A percentile compares a stretch with the other conserved stretches of the same genome.
phyloP scores from a whole-genome alignment of 768 basidiomycete genomes.

The Amanita phalloides region DNA sequence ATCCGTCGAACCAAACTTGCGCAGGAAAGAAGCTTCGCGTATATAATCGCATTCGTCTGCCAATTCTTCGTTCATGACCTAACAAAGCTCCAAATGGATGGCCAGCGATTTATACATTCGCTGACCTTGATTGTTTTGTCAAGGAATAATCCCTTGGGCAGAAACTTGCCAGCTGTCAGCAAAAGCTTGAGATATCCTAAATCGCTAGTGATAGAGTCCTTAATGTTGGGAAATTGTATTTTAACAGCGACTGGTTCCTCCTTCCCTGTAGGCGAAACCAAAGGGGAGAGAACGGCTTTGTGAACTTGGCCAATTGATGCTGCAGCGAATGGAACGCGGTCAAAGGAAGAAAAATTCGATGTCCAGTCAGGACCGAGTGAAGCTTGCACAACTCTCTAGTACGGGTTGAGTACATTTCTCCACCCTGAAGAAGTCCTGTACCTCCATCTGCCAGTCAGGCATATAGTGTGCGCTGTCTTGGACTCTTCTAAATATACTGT shows the following conservation, averaged over 20 bases:
- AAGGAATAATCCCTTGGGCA: conserved; percentile 86
- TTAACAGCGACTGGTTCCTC: conserved; percentile 68
- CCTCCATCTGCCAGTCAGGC: conserved; percentile 99
- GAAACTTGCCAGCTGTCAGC: conserved; percentile 65
- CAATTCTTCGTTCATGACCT: conserved; percentile 86
- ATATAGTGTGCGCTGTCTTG: conserved; percentile 97
- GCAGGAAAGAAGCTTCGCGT: conserved; percentile 68
- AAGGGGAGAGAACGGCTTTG: conserved; percentile 46
- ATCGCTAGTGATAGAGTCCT: conserved; percentile 78
- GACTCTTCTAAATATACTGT: conserved; percentile 80
- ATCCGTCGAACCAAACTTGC: conserved; percentile 40
- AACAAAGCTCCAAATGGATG: not conserved
- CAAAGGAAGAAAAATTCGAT: conserved; percentile 60
- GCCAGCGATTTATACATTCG: not conserved
- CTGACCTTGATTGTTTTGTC: conserved; percentile 73
- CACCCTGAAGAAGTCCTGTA: conserved; percentile 16
- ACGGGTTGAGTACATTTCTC: not conserved
- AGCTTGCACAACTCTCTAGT: conserved; percentile 56
- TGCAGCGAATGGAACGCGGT: conserved; percentile 83
- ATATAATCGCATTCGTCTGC: conserved; percentile 88
- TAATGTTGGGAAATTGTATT: conserved; percentile 92
- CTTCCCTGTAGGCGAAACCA: conserved; percentile 40
- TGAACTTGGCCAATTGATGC: conserved; percentile 99
- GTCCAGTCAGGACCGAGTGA: conserved; percentile 74
- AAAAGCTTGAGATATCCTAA: conserved; percentile 77